A percentile compares a stretch with the other conserved stretches of the same genome.
phyloP scores from a whole-genome alignment of 2,329 filamentous ascomycete genomes.

The Teratosphaeria nubilosa region DNA sequence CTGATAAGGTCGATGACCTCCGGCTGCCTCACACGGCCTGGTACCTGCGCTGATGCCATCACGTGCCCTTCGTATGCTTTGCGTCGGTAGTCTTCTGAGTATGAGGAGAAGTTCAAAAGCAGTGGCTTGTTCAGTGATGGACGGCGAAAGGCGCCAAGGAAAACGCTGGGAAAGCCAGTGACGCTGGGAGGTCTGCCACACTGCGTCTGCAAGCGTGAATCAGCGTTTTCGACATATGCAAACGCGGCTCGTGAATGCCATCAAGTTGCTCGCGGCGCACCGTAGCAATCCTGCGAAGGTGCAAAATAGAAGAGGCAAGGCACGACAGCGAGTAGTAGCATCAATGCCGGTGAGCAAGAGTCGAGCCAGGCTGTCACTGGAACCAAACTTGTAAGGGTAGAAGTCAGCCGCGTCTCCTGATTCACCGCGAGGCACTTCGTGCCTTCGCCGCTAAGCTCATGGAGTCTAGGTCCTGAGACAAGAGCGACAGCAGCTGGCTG shows the following conservation, averaged over 20 bases:
- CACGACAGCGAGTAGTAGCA: neutral
- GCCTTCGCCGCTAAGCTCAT: neutral
- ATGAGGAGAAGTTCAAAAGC: neutral
- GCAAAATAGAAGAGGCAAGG: neutral
- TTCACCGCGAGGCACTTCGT: neutral
- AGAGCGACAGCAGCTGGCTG: neutral
- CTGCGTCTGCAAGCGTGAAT: neutral
- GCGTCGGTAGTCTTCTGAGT: neutral
- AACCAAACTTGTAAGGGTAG: too few species aligned
- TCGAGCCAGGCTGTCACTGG: neutral
- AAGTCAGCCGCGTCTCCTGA: neutral
- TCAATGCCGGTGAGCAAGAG: neutral
- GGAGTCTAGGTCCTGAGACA: neutral
- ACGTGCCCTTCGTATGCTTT: neutral
- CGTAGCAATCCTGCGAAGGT: neutral
- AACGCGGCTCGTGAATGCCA: neutral
- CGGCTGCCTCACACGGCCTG: neutral
- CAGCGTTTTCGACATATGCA: neutral
- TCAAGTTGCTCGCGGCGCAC: neutral
- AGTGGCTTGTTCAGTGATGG: neutral
- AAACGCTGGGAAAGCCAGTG: neutral
- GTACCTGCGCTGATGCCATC: neutral
- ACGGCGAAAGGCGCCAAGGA: neutral
- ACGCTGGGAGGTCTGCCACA: neutral
- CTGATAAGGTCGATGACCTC: slow-evolving; percentile 16